These are phyloP conservation scores for Mycena galericulata DNA, from an alignment of 768 basidiomycete genomes.

Conservation along the genomic window DNA sequence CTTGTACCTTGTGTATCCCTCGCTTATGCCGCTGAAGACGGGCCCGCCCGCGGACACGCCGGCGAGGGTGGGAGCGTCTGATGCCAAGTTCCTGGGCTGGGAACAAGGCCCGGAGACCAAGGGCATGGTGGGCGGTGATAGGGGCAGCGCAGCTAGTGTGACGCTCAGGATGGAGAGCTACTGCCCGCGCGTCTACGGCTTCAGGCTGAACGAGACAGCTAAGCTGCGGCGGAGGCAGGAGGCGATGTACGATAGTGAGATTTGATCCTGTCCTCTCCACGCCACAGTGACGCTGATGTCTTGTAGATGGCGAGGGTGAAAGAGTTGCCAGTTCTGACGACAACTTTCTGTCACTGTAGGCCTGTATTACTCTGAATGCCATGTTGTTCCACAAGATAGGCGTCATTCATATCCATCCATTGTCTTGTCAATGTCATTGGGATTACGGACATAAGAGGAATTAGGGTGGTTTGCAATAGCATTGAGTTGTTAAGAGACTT, in stretches of 20 bases:
- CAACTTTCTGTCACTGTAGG: too few relatives aligned
- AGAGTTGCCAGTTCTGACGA: too few relatives aligned
- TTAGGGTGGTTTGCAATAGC: too few relatives aligned
- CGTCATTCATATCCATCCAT: too few relatives aligned
- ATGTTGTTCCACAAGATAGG: too few relatives aligned
- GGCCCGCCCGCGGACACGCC: slow-evolving; percentile 50
- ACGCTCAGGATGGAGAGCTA: slow-evolving; percentile 94
- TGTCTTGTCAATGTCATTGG: too few relatives aligned
- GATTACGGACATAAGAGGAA: too few relatives aligned
- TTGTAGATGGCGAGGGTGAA: slow-evolving; percentile 3
- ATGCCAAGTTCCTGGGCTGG: too few relatives aligned
- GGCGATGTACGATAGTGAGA: slow-evolving; percentile 89
- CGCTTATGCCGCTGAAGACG: slow-evolving; percentile 88
- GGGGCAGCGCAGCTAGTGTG: slow-evolving; percentile 80
- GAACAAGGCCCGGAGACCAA: slow-evolving; percentile 63
- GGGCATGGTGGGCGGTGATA: slow-evolving; percentile 75
- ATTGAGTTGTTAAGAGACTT: too few relatives aligned
- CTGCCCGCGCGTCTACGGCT: slow-evolving; percentile 95
- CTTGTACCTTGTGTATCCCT: slow-evolving; percentile 96
- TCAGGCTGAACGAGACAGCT: slow-evolving; percentile 94
- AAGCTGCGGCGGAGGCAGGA: slow-evolving; percentile 97
- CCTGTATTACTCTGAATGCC: too few relatives aligned
- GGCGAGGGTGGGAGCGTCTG: slow-evolving; percentile 56
- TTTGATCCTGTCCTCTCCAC: too few relatives aligned
- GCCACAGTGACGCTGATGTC: slow-evolving; percentile 43